Percentiles rank a stretch among this genome's conserved stretches.
Conservation (phyloP, 495 filamentous ascomycete genomes). For the Penicillium diatomitis region DNA sequence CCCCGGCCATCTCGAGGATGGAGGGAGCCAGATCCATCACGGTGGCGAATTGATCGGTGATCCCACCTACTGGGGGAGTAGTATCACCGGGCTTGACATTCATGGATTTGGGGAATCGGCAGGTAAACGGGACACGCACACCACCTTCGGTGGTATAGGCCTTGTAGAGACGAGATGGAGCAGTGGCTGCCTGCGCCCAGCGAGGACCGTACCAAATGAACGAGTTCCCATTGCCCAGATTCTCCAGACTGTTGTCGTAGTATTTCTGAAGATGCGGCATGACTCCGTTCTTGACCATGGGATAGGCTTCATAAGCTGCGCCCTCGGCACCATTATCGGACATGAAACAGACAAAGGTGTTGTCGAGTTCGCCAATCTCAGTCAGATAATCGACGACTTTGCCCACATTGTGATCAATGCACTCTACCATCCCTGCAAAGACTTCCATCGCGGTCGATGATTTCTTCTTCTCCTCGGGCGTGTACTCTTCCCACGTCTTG, state of each 20-base stretch:
- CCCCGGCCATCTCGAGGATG: constrained; percentile 52
- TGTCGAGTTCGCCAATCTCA: constrained; percentile 49
- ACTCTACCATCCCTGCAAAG: constrained; percentile 57
- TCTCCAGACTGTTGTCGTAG: constrained; percentile 53
- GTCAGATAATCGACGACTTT: constrained; percentile 48
- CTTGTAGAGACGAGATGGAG: constrained; percentile 53
- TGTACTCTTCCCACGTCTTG: constrained; percentile 44
- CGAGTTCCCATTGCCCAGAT: constrained; percentile 49
- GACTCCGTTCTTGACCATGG: constrained; percentile 43
- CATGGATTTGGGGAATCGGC: constrained; percentile 35
- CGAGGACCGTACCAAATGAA: constrained; percentile 60
- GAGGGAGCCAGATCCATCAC: constrained; percentile 58
- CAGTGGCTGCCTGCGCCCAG: constrained; percentile 56
- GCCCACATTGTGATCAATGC: constrained; percentile 52
- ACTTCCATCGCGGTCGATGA: constrained; percentile 51
- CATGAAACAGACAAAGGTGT: constrained; percentile 57
- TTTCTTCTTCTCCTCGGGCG: constrained; percentile 38
- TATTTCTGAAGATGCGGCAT: constrained; percentile 49
- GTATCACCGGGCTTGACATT: constrained; percentile 11
- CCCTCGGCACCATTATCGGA: constrained; percentile 59
- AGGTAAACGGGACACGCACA: constrained; percentile 49
- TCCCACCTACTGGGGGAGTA: constrained; percentile 18
- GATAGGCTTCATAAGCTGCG: constrained; percentile 50
- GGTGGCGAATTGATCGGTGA: constrained; percentile 50
- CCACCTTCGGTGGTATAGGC: constrained; percentile 55